phyloP scores from a whole-genome alignment of 345 rosid genomes.

The Salix viminalis region DNA sequence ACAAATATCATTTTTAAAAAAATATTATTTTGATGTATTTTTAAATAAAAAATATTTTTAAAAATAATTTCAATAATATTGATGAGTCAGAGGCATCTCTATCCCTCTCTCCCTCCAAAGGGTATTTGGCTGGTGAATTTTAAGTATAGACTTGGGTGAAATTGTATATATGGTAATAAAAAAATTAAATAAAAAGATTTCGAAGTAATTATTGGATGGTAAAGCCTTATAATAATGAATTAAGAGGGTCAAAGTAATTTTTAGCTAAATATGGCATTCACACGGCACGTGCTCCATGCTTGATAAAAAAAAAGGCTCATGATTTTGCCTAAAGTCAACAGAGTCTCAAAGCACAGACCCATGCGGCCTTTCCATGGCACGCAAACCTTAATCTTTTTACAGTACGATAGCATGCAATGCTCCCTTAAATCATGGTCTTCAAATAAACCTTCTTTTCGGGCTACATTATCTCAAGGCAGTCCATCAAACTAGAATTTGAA shows the following conservation, averaged over 20 bases:
- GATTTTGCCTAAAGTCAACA: conserved; percentile 11
- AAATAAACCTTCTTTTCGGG: background rate
- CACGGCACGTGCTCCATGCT: conserved; percentile 21
- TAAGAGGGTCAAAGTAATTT: background rate
- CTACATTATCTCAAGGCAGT: background rate
- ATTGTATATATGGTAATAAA: too few species aligned
- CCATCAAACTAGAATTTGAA: background rate
- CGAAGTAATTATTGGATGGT: background rate
- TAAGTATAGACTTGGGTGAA: too few species aligned
- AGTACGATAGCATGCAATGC: background rate
- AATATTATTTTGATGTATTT: too few species aligned
- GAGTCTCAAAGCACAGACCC: conserved; percentile 9
- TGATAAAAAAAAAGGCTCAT: conserved; percentile 5
- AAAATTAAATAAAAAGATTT: background rate
- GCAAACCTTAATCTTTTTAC: background rate
- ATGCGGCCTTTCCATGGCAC: conserved; percentile 2
- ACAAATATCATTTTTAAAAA: too few species aligned
- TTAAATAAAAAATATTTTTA: too few species aligned
- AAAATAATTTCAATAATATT: too few species aligned
- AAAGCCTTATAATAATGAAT: background rate
- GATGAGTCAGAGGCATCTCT: too few species aligned
- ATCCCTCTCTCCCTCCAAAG: too few species aligned
- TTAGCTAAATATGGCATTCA: background rate
- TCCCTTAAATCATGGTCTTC: background rate
- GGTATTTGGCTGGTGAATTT: background rate